A percentile compares a stretch with the other conserved stretches of the same genome.
Evolutionary conservation across 1,284 basidiomycete species (phyloP).

Genomic region (Porodaedalea pini): DNA sequence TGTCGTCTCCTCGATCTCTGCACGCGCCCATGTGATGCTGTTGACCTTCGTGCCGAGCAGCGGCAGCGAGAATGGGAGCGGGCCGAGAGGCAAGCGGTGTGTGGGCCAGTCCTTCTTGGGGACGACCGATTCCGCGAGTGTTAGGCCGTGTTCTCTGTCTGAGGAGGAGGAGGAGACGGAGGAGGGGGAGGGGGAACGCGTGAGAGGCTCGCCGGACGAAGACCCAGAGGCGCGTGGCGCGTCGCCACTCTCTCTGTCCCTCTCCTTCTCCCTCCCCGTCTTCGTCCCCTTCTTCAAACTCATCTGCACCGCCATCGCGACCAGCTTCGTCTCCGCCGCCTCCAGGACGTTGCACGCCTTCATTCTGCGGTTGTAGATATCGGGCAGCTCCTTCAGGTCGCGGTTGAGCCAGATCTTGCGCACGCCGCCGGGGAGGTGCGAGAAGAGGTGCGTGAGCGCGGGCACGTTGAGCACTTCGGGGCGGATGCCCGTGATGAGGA

Average conservation of each 20-base stretch:
- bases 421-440: conserved; percentile 79
- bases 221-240: neutral
- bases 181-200: no score
- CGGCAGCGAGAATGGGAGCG: conserved; percentile 58
- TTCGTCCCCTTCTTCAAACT: conserved; percentile 44
- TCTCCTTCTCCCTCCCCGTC: conserved; percentile 26
- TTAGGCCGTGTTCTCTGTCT: neutral
- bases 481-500: conserved; percentile 90
- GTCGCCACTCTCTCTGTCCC: conserved; percentile 30
- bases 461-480: conserved; percentile 64
- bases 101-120: conserved; percentile 73
- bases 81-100: conserved; percentile 62
- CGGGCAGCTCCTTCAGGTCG: conserved; percentile 81
- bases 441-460: conserved; percentile 67
- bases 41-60: conserved; percentile 84
- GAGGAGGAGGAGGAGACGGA: neutral
- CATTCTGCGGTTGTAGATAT: conserved; percentile 76
- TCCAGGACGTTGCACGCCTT: conserved; percentile 80
- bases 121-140: conserved; percentile 55
- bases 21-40: conserved; percentile 85
- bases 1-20: conserved; percentile 58
- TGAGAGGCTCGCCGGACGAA: no score
- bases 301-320: conserved; percentile 72
- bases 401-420: conserved; percentile 89
- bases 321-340: conserved; percentile 73